Conservation (phyloP, 2,329 filamentous ascomycete genomes). For the Samsoniella hepiali region DNA sequence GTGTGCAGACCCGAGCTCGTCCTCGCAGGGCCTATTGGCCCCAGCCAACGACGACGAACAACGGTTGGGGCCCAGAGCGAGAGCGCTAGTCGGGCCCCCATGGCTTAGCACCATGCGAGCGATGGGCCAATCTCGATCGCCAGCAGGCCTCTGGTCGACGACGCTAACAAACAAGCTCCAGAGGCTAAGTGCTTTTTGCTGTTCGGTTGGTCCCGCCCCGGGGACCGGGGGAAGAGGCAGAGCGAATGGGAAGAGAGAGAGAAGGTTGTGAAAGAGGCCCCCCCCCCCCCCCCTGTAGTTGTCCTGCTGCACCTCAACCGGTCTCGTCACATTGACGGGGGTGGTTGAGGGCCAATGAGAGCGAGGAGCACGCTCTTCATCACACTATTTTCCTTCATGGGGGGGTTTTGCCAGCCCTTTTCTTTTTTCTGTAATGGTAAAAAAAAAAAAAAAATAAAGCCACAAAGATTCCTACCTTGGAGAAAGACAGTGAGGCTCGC, state of each 20-base stretch:
- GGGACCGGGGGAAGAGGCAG: constrained; percentile 27
- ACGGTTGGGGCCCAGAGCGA: not conserved
- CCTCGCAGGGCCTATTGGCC: constrained; percentile 1
- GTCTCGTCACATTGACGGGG: constrained; percentile 13
- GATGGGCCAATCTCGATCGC: constrained; percentile 21
- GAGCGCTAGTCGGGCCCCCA: constrained; percentile 18
- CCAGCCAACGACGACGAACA: not conserved
- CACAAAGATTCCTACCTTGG: not conserved
- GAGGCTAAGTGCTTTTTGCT: not conserved
- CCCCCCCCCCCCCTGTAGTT: too few relatives aligned
- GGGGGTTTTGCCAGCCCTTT: not conserved
- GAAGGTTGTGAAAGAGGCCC: not conserved
- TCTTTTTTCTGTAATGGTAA: not conserved
- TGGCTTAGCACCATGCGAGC: constrained; percentile 19
- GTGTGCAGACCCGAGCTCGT: constrained; percentile 8
- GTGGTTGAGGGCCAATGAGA: not conserved
- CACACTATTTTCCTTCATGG: not conserved
- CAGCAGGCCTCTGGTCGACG: constrained; percentile 9
- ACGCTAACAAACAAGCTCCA: constrained; percentile 4
- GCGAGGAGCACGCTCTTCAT: not conserved
- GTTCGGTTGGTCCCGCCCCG: constrained; percentile 40
- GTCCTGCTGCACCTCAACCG: constrained; percentile 7
- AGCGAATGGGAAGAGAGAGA: not conserved
- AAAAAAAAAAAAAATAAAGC: not conserved
- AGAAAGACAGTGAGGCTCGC: not conserved